phyloP scores from a whole-genome alignment of 2,329 filamentous ascomycete genomes.

The Phialophora macrospora region DNA sequence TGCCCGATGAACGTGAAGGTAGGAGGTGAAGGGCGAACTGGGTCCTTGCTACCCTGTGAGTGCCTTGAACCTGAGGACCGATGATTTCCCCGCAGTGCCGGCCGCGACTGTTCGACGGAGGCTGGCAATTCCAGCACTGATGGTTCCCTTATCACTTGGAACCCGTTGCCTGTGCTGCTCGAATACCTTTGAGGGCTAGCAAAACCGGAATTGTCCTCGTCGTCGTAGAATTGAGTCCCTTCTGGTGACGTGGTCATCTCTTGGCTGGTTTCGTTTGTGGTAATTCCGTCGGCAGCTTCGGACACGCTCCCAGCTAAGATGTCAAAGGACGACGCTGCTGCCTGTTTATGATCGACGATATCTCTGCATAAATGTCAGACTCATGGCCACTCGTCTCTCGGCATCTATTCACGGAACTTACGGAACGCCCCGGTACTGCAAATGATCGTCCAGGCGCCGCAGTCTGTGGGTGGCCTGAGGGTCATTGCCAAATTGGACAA shows the following conservation, averaged over 20 bases:
- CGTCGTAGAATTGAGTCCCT: neutral
- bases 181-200: neutral
- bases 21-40: neutral
- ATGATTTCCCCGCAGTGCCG: neutral
- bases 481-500: slow-evolving; percentile 42
- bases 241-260: neutral
- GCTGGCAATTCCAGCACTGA: neutral
- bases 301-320: neutral
- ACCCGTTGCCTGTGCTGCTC: neutral
- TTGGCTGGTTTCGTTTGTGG: neutral
- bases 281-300: neutral
- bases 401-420: neutral
- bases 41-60: neutral
- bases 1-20: neutral
- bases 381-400: neutral
- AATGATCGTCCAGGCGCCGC: slow-evolving; percentile 23
- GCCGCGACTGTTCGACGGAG: neutral
- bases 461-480: slow-evolving; percentile 34
- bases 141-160: neutral
- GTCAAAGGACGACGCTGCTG: neutral
- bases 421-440: neutral
- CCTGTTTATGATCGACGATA: neutral
- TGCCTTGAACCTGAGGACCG: neutral
- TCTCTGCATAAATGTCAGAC: neutral
- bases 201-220: neutral